These are phyloP conservation scores for Trametes cinnabarina DNA, from an alignment of 768 basidiomycete species.

Conservation along the genomic window DNA sequence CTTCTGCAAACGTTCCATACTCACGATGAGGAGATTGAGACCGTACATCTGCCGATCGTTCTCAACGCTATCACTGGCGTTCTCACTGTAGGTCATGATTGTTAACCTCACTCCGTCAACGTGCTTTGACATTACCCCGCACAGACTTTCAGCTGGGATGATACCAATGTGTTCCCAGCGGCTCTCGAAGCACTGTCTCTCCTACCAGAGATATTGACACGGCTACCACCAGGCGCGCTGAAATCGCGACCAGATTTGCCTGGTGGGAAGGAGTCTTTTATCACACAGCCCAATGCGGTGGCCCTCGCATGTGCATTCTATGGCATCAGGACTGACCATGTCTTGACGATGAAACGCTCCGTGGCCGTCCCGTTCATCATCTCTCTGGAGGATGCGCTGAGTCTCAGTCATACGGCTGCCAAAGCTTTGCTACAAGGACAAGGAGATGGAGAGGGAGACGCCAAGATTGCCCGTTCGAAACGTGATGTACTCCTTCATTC, in stretches of 20 bases:
- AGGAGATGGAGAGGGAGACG: conserved; percentile 24
- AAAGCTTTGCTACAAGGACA: conserved; percentile 32
- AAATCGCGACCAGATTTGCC: conserved; percentile 17
- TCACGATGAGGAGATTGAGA: conserved; percentile 86
- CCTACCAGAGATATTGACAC: conserved; percentile 21
- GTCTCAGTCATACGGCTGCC: conserved; percentile 4
- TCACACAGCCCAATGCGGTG: conserved; percentile 23
- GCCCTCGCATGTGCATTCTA: conserved; percentile 65
- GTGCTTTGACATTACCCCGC: not conserved
- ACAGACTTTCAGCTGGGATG: not conserved
- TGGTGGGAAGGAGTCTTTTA: not conserved
- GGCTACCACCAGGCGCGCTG: conserved; percentile 19
- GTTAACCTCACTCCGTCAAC: not conserved
- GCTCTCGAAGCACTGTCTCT: conserved; percentile 17
- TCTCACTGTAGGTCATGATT: conserved; percentile 49
- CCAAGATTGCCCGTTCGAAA: conserved; percentile 20
- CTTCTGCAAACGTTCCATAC: conserved; percentile 67
- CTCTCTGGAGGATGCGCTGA: conserved; percentile 52
- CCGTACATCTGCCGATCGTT: conserved; percentile 76
- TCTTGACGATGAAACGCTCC: conserved; percentile 21
- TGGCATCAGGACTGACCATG: conserved; percentile 32
- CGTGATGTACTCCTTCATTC: conserved; percentile 54
- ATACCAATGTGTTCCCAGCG: conserved; percentile 1
- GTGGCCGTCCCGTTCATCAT: conserved; percentile 50
- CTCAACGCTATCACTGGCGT: conserved; percentile 67